Percentiles rank a stretch among this genome's conserved stretches.
Conservation (phyloP, 164 flowering plant genomes). For the Stephania cephalantha region DNA sequence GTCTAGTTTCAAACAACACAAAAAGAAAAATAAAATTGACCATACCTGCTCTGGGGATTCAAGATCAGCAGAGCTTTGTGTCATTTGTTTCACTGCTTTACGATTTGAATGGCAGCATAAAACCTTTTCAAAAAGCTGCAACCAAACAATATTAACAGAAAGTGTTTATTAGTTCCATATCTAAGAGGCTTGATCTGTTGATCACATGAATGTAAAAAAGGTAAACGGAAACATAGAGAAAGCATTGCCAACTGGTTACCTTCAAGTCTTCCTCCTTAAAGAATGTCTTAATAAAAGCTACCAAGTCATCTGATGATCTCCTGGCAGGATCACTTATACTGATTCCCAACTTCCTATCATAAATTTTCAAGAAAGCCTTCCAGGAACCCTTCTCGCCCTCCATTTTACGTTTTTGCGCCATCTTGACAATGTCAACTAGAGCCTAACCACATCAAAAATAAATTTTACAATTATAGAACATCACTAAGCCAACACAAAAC, state of each 20-base stretch:
- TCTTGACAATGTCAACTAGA: slow-evolving; percentile 63
- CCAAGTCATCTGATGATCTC: slow-evolving; percentile 49
- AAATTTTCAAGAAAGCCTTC: slow-evolving; percentile 56
- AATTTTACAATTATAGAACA: neutral
- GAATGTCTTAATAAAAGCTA: slow-evolving; percentile 64
- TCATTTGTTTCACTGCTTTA: slow-evolving; percentile 25
- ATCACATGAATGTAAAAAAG: neutral
- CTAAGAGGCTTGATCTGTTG: neutral
- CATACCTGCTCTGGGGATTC: slow-evolving; percentile 50
- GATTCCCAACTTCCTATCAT: slow-evolving; percentile 57
- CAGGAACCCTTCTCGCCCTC: slow-evolving; percentile 61
- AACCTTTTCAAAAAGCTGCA: slow-evolving; percentile 45
- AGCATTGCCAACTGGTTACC: slow-evolving; percentile 22
- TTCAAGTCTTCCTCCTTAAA: slow-evolving; percentile 43
- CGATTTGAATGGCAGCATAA: slow-evolving; percentile 34
- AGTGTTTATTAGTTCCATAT: neutral
- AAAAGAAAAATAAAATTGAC: neutral
- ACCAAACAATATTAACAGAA: neutral
- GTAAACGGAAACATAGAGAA: neutral
- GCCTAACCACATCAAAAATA: slow-evolving; percentile 30
- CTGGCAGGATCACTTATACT: slow-evolving; percentile 49
- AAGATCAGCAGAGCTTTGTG: slow-evolving; percentile 22
- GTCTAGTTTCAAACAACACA: neutral
- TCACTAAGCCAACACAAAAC: neutral
- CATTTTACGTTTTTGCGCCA: slow-evolving; percentile 59